Evolutionary conservation across 2,329 filamentous ascomycete genomes (phyloP).

Genomic region (Fusarium sp.): DNA sequence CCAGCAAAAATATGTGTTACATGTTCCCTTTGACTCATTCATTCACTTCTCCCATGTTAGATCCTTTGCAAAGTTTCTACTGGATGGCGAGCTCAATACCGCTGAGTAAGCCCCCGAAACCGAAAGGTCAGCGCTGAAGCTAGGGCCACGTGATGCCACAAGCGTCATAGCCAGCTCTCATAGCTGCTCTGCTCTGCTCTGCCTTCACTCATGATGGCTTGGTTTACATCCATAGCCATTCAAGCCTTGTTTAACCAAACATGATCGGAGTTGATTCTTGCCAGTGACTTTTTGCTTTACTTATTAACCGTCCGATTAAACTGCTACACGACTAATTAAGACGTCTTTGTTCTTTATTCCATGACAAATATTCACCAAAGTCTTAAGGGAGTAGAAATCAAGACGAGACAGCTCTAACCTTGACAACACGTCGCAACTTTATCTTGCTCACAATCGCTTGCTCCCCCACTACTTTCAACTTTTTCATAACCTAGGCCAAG

Average conservation of each 20-base stretch:
- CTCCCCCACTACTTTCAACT: not conserved
- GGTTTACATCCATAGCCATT: not conserved
- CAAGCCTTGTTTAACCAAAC: not conserved
- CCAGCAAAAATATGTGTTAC: not conserved
- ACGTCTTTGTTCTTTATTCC: not conserved
- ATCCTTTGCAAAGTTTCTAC: constrained; percentile 18
- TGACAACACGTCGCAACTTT: constrained; percentile 5
- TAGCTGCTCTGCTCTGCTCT: not conserved
- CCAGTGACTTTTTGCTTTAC: not conserved
- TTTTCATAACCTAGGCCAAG: not conserved
- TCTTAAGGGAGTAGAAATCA: constrained; percentile 16
- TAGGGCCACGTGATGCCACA: constrained; percentile 22
- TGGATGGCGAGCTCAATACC: constrained; percentile 13
- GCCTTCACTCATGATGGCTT: constrained; percentile 13
- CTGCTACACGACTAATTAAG: not conserved
- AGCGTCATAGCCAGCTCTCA: constrained; percentile 28
- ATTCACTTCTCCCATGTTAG: constrained; percentile 2
- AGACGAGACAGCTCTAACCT: constrained; percentile 39
- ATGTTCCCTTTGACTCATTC: constrained; percentile 16
- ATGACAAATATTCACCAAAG: not conserved
- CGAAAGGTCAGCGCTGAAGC: not conserved
- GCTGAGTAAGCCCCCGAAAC: constrained; percentile 20
- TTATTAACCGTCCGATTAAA: not conserved
- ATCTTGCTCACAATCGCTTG: not conserved
- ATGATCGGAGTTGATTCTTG: not conserved